Percentiles rank a stretch among this genome's conserved stretches.
These are phyloP conservation scores for Pseudogymnoascus destructans DNA, from an alignment of 2,329 filamentous ascomycete genomes.

Conservation along the genomic window DNA sequence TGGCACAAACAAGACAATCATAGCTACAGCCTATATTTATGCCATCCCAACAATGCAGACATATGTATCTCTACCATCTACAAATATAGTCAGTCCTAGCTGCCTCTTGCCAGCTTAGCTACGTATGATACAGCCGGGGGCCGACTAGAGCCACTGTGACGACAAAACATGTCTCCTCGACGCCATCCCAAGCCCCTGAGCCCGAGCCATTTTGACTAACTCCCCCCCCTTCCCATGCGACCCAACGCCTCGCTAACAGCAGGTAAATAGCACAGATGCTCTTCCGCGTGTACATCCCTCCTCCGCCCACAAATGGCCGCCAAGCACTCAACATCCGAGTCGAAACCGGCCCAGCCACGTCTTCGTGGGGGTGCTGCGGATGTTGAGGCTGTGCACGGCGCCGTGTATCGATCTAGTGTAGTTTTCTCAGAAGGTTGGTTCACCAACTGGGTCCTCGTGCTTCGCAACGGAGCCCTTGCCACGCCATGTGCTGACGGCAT, in stretches of 20 bases:
- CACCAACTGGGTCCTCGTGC: conserved; percentile 41
- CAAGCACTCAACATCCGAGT: not conserved
- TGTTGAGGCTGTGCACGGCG: not conserved
- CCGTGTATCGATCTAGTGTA: not conserved
- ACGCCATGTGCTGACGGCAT: conserved; percentile 91
- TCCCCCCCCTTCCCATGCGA: not conserved
- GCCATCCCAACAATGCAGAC: not conserved
- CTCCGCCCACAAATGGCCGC: not conserved
- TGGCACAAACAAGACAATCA: not conserved
- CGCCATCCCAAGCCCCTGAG: not conserved
- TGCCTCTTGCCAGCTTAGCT: not conserved
- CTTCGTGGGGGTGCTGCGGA: not conserved
- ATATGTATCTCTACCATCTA: conserved; percentile 6
- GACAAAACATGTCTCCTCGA: conserved; percentile 6
- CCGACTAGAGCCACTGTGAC: not conserved
- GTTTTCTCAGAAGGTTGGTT: not conserved
- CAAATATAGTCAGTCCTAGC: not conserved
- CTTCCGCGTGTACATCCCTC: conserved; percentile 1
- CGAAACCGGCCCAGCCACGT: not conserved
- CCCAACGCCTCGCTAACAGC: conserved; percentile 7
- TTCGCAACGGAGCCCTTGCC: conserved; percentile 87
- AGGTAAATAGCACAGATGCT: conserved; percentile 2
- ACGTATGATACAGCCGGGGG: not conserved
- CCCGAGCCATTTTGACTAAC: not conserved
- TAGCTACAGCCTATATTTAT: not conserved